These are phyloP conservation scores for Trifolium repens DNA, from an alignment of 306 rosid genomes.

Conservation along the genomic window DNA sequence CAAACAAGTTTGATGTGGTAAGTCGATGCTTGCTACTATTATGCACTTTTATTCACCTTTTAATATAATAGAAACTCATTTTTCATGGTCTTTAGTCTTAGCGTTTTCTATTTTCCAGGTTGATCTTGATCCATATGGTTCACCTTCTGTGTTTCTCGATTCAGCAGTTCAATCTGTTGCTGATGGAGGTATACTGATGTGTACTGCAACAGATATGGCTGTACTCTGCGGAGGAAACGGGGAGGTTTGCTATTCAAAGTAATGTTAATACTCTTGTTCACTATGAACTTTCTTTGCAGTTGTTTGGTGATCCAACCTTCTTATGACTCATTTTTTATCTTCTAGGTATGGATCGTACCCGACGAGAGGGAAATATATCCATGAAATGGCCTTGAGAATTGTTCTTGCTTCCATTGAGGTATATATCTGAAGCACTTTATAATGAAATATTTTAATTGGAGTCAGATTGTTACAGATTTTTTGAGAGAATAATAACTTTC, in stretches of 20 bases:
- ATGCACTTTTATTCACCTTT: constrained; percentile 19
- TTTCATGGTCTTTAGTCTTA: neutral
- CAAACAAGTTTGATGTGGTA: constrained; percentile 96
- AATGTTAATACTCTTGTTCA: constrained; percentile 48
- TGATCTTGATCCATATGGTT: constrained; percentile 98
- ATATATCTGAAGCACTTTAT: neutral
- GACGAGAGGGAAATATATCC: constrained; percentile 90
- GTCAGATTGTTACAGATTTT: neutral
- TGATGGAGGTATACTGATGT: constrained; percentile 98
- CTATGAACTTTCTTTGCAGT: constrained; percentile 16
- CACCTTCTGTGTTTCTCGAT: constrained; percentile 95
- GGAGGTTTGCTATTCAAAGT: constrained; percentile 99
- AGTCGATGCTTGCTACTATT: constrained; percentile 39
- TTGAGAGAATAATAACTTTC: too few species aligned
- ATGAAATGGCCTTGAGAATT: constrained; percentile 98
- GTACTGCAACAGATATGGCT: constrained; percentile 99
- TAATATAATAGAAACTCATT: constrained; percentile 8
- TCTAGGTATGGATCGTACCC: constrained; percentile 94
- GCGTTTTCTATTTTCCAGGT: constrained; percentile 63
- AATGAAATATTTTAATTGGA: neutral
- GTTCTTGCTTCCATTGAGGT: constrained; percentile 98
- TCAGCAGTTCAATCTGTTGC: constrained; percentile 95
- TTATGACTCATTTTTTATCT: constrained; percentile 39
- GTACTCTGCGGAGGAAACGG: constrained; percentile 97
- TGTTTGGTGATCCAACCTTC: constrained; percentile 39